These are phyloP conservation scores for Fomes fomentarius DNA, from an alignment of 1,284 basidiomycete genomes.

Conservation along the genomic window DNA sequence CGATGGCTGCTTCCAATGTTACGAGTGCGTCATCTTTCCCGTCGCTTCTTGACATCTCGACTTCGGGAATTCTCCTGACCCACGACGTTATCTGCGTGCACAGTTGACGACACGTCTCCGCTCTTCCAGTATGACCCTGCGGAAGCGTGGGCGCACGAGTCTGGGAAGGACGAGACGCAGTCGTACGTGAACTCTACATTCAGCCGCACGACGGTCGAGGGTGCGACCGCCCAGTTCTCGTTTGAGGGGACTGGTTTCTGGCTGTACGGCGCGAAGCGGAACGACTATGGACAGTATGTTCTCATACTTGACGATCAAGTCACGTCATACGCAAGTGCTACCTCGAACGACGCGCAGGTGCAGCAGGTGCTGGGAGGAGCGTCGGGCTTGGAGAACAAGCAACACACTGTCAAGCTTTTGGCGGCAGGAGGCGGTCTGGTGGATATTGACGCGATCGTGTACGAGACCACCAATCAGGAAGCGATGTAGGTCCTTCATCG, in stretches of 20 bases:
- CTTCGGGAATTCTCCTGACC: no score
- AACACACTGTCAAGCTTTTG: slow-evolving; percentile 50
- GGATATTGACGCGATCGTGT: slow-evolving; percentile 52
- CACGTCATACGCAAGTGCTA: slow-evolving; percentile 40
- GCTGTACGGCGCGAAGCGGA: slow-evolving; percentile 49
- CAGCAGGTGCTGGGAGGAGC: slow-evolving; percentile 47
- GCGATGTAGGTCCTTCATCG: slow-evolving; percentile 37
- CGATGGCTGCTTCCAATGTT: slow-evolving; percentile 39
- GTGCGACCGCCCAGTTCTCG: slow-evolving; percentile 30
- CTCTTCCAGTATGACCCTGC: slow-evolving; percentile 33
- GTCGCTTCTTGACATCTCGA: slow-evolving; percentile 9
- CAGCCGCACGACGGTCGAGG: slow-evolving; percentile 27
- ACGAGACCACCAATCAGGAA: slow-evolving; percentile 43
- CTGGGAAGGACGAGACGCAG: slow-evolving; percentile 25
- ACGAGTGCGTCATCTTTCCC: slow-evolving; percentile 25
- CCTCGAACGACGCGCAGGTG: slow-evolving; percentile 29
- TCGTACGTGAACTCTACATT: slow-evolving; percentile 28
- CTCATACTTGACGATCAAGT: slow-evolving; percentile 49
- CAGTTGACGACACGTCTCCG: slow-evolving; percentile 39
- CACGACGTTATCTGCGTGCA: no score
- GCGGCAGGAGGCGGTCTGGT: slow-evolving; percentile 45
- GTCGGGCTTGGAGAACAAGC: slow-evolving; percentile 38
- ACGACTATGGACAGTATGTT: slow-evolving; percentile 52
- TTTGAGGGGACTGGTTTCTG: slow-evolving; percentile 55
- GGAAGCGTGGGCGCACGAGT: slow-evolving; percentile 28